Conservation (phyloP, 1,139 yeast genomes). For the Debaryomycetaceae sp. region DNA sequence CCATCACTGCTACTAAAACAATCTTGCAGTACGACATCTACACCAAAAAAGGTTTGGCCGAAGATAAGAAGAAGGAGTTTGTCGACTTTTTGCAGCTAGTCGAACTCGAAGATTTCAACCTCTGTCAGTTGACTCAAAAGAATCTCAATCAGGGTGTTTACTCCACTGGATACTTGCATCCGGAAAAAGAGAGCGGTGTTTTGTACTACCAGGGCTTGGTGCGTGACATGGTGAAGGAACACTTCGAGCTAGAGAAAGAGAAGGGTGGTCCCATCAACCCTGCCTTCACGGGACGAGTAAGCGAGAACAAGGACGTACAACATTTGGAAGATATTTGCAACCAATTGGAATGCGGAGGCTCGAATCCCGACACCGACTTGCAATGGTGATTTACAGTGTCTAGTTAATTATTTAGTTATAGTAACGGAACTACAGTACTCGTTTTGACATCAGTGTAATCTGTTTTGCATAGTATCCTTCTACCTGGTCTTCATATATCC, state of each 20-base stretch:
- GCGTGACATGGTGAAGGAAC: slow-evolving; percentile 57
- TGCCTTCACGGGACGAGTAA: slow-evolving; percentile 42
- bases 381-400: neutral
- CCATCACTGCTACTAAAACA: slow-evolving; percentile 50
- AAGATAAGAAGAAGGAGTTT: slow-evolving; percentile 53
- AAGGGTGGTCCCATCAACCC: slow-evolving; percentile 50
- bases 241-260: slow-evolving; percentile 41
- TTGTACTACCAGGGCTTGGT: slow-evolving; percentile 54
- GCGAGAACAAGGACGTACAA: slow-evolving; percentile 37
- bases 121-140: slow-evolving; percentile 57
- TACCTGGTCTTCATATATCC: no score
- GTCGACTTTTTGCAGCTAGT: slow-evolving; percentile 61
- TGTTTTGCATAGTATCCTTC: no score
- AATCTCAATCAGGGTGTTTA: slow-evolving; percentile 59
- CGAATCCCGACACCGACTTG: neutral
- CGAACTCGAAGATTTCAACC: slow-evolving; percentile 57
- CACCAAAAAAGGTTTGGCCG: slow-evolving; percentile 56
- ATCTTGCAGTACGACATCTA: slow-evolving; percentile 58
- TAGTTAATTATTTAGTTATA: no score
- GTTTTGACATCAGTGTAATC: no score
- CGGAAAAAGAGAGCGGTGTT: slow-evolving; percentile 57
- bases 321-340: slow-evolving; percentile 51
- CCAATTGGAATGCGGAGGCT: slow-evolving; percentile 45
- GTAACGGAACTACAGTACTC: no score
- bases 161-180: slow-evolving; percentile 56